Base-by-base conservation (phyloP, 495 filamentous ascomycete species). In the Lepraria neglecta region DNA sequence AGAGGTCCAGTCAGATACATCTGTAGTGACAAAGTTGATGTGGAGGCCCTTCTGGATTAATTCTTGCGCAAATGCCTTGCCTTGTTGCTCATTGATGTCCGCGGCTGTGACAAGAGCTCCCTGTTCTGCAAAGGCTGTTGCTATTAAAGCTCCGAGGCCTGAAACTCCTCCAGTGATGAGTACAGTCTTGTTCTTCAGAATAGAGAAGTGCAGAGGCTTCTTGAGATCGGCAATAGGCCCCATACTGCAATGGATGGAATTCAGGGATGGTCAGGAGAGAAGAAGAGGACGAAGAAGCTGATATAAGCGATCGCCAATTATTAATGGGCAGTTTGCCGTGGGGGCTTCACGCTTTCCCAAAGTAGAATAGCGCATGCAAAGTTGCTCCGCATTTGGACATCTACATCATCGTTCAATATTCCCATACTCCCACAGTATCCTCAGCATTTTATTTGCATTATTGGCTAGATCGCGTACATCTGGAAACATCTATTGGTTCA, bases 161-260 rank as follows among this genome's bases (percentile, higher is more conserved):
- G 71, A 75, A 0, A 76, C 72, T 15, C 72, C 77, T 30, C 77
- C 76, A 1, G 78, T 80, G 21, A 76, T 72, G 21, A 81, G 65
- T 48, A 78, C 72, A 6, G 69, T 69, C 61, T 76, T 78, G 52
- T 63, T 67, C 38, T 66, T 67, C 40, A 78, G 60, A 5, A 58
- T 43, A n/a, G 69, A 67, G 31, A 65, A 56, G 54, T 70, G 62
- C 1, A 62, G 52, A 4, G 56, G 17, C 48, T 59, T 63, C 3
- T 27, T n/a, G 19, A 63, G n/a, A 27, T 63, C 56, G 19, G 21
- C 30, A 35, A 47, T 14, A 1, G 19, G n/a, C 1, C 47, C 33
- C 52, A 61, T 56, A 6, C 12, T 14, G 38, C 30, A 31, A 28
- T 51, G 1, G 4, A 44, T 4, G 10, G 10, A 14, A 48, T 27